Conservation (phyloP, 2,329 filamentous ascomycete genomes). For the Stachybotrys echinatus region DNA sequence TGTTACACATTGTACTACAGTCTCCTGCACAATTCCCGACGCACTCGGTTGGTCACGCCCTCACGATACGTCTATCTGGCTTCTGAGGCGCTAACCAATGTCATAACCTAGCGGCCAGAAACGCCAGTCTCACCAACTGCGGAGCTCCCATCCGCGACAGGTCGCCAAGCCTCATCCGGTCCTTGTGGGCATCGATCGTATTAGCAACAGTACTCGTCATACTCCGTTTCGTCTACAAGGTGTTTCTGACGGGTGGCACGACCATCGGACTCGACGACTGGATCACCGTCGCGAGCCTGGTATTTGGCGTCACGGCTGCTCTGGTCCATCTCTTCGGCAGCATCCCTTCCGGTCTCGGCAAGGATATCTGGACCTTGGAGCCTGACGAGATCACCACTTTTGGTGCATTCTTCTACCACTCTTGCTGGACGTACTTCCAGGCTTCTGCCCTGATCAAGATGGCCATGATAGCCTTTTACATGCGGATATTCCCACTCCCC, state of each 20-base stretch:
- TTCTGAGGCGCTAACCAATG: too few relatives aligned
- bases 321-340: conserved; percentile 13
- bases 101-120: conserved; percentile 4
- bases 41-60: neutral
- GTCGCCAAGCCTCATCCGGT: neutral
- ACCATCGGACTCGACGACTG: conserved; percentile 21
- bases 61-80: neutral
- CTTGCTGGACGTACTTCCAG: conserved; percentile 29
- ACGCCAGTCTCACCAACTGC: conserved; percentile 9
- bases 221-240: conserved; percentile 22
- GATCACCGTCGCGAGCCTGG: conserved; percentile 12
- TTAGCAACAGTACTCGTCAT: conserved; percentile 27
- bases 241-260: conserved; percentile 16
- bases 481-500: conserved; percentile 29
- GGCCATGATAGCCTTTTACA: conserved; percentile 33
- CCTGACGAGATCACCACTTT: conserved; percentile 7
- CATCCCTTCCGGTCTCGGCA: conserved; percentile 16
- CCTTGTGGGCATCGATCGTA: conserved; percentile 10
- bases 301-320: conserved; percentile 11
- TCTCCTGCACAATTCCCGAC: neutral
- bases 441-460: conserved; percentile 29
- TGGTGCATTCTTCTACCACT: conserved; percentile 18
- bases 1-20: neutral
- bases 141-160: conserved; percentile 7
- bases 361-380: conserved; percentile 22